These are phyloP conservation scores for Mycena venus DNA, from an alignment of 768 basidiomycete genomes.

Conservation along the genomic window DNA sequence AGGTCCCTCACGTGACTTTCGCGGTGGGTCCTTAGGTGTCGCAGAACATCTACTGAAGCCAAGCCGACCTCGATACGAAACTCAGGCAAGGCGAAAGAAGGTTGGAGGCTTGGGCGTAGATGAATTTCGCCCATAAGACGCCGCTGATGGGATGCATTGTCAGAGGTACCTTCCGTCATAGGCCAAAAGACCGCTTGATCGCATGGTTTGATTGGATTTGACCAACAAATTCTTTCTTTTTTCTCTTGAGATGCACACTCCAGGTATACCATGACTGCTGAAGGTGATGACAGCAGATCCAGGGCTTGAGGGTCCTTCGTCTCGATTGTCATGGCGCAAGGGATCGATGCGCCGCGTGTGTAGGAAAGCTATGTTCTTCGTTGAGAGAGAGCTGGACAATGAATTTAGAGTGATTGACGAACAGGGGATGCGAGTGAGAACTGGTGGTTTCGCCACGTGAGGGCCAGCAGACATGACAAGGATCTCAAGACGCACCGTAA, in stretches of 20 bases:
- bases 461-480: no score
- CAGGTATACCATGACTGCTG: constrained; percentile 15
- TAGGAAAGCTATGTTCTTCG: constrained; percentile 13
- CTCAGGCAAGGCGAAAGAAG: constrained; percentile 1
- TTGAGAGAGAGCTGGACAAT: background rate
- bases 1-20: no score
- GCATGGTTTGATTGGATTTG: constrained; percentile 1
- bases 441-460: background rate
- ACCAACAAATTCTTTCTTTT: background rate
- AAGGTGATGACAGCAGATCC: constrained; percentile 17
- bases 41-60: no score
- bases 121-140: constrained; percentile 29
- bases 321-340: constrained; percentile 21
- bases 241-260: constrained; percentile 8
- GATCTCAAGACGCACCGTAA: background rate
- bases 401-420: background rate
- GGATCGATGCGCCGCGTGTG: constrained; percentile 17
- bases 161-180: constrained; percentile 12
- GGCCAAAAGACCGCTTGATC: constrained; percentile 29
- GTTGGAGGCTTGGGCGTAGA: constrained; percentile 6
- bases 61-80: constrained; percentile 19
- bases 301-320: constrained; percentile 10
- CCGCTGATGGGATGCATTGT: background rate
- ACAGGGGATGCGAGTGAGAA: constrained; percentile 27
- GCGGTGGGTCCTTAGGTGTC: no score